Conservation (phyloP, 495 filamentous ascomycete species). For the Halenospora varia region DNA sequence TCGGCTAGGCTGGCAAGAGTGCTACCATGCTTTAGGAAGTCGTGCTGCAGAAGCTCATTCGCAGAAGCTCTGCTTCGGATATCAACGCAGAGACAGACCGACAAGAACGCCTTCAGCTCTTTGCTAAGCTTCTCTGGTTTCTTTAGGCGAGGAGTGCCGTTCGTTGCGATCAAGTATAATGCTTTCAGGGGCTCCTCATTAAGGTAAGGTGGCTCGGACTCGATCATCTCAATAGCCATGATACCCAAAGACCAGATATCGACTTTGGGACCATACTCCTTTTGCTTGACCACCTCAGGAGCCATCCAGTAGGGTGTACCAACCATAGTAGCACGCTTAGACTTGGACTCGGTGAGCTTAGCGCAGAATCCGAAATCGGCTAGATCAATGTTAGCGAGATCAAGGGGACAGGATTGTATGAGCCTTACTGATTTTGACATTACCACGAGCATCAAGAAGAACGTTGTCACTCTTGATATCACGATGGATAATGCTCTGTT, state of each 20-base stretch:
- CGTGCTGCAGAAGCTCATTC: slow-evolving; percentile 75
- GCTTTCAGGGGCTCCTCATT: slow-evolving; percentile 98
- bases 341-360: slow-evolving; percentile 94
- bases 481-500: slow-evolving; percentile 95
- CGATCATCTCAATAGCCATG: slow-evolving; percentile 99
- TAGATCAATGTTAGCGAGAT: slow-evolving; percentile 38
- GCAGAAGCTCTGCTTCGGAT: slow-evolving; percentile 92
- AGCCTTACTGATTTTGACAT: slow-evolving; percentile 93
- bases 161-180: slow-evolving; percentile 94
- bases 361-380: slow-evolving; percentile 99
- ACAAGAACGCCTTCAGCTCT: slow-evolving; percentile 93
- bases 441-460: slow-evolving; percentile 84
- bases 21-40: slow-evolving; percentile 77
- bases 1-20: slow-evolving; percentile 76
- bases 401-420: background rate
- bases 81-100: slow-evolving; percentile 92
- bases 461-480: slow-evolving; percentile 99
- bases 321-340: slow-evolving; percentile 97
- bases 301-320: slow-evolving; percentile 99
- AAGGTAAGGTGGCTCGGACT: slow-evolving; percentile 94
- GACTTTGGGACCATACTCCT: slow-evolving; percentile 96
- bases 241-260: slow-evolving; percentile 99
- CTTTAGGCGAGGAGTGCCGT: slow-evolving; percentile 94
- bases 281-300: slow-evolving; percentile 97
- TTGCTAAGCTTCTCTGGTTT: slow-evolving; percentile 95